Conservation (phyloP, 2,329 filamentous ascomycete species). For the Dothiorella sarmentorum region DNA sequence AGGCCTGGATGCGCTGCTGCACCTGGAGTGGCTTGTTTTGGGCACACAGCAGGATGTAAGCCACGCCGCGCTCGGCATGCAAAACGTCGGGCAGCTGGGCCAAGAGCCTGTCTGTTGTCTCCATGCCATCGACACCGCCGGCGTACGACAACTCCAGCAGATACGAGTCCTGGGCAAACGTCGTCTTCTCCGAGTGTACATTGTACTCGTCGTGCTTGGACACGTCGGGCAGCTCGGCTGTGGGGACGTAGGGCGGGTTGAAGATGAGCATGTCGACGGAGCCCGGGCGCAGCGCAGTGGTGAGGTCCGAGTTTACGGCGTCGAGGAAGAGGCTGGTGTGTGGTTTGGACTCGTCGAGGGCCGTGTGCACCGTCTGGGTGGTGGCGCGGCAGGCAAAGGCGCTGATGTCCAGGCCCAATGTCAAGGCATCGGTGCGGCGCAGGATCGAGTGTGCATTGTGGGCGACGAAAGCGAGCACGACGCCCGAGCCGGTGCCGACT, state of each 20-base stretch:
- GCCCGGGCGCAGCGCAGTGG: constrained; percentile 55
- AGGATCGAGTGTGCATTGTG: constrained; percentile 73
- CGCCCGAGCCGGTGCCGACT: constrained; percentile 85
- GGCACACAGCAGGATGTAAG: constrained; percentile 84
- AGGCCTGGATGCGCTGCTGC: constrained; percentile 57
- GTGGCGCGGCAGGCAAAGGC: constrained; percentile 77
- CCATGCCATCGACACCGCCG: constrained; percentile 88
- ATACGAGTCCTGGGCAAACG: constrained; percentile 77
- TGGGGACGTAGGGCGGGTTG: constrained; percentile 96
- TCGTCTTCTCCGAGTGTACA: constrained; percentile 22
- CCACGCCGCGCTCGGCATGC: constrained; percentile 64
- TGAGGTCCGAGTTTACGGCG: constrained; percentile 68
- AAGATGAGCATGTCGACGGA: constrained; percentile 83
- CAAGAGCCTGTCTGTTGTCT: constrained; percentile 79
- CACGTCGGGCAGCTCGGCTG: constrained; percentile 64
- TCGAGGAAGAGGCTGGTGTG: constrained; percentile 54
- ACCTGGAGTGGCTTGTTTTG: constrained; percentile 82
- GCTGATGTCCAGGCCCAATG: constrained; percentile 81
- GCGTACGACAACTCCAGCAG: constrained; percentile 84
- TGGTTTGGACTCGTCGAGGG: constrained; percentile 36
- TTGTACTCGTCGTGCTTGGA: constrained; percentile 36
- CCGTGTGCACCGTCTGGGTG: constrained; percentile 59
- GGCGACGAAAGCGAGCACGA: constrained; percentile 84
- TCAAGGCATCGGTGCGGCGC: constrained; percentile 65
- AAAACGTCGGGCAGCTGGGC: constrained; percentile 64